These are phyloP conservation scores for Verbena officinalis DNA, from an alignment of 257 asterid species.

Conservation along the genomic window DNA sequence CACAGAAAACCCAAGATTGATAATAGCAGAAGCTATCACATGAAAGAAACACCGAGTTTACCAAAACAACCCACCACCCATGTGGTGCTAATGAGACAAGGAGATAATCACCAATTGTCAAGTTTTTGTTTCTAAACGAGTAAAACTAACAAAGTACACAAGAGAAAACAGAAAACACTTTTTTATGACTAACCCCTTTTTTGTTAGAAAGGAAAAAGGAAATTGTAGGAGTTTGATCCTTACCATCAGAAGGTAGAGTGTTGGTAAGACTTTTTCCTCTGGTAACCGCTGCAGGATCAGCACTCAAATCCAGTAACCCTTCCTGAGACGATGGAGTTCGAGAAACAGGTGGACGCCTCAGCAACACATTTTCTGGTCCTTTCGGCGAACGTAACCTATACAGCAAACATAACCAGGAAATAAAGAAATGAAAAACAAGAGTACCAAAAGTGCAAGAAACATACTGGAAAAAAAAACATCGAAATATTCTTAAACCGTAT, in stretches of 20 bases:
- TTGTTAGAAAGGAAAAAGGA: background rate
- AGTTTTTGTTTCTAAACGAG: too few relatives aligned
- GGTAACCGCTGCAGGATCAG: conserved; percentile 43
- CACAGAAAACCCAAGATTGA: too few relatives aligned
- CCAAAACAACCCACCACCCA: too few relatives aligned
- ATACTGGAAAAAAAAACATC: background rate
- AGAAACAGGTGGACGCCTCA: conserved; percentile 80
- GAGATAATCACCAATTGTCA: background rate
- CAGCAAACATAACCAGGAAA: conserved; percentile 22
- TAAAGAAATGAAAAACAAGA: background rate
- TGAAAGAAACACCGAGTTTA: too few relatives aligned
- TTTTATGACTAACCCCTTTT: background rate
- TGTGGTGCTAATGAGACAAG: background rate
- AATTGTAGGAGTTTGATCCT: background rate
- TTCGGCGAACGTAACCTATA: conserved; percentile 48
- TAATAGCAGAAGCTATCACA: too few relatives aligned
- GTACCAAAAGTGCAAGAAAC: background rate
- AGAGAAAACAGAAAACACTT: conserved; percentile 2
- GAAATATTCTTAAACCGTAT: background rate
- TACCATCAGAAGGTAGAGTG: conserved; percentile 63
- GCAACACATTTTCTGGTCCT: conserved; percentile 70
- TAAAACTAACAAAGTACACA: background rate
- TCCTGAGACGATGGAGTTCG: conserved; percentile 71
- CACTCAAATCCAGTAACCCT: conserved; percentile 53
- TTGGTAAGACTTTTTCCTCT: conserved; percentile 50